Evolutionary conservation across 306 rosid genomes (phyloP).

Genomic region (Cicer judaicum): DNA sequence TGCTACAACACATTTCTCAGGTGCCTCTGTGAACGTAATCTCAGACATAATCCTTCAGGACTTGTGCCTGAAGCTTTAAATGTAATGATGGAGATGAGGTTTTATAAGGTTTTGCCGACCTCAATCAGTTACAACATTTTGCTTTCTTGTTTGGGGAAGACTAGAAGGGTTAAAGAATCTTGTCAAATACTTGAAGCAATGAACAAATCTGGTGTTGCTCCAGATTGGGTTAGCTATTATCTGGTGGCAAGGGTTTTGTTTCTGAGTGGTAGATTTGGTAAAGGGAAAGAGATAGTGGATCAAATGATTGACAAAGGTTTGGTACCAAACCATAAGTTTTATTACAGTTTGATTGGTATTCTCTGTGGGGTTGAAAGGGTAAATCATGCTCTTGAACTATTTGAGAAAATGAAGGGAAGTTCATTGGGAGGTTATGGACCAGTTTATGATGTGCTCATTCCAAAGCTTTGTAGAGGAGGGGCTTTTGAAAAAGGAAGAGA

Average conservation of each 20-base stretch:
- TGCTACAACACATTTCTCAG: slow-evolving; percentile 78
- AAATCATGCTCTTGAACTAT: slow-evolving; percentile 73
- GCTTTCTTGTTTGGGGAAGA: slow-evolving; percentile 73
- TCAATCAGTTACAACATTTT: slow-evolving; percentile 73
- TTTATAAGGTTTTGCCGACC: slow-evolving; percentile 57
- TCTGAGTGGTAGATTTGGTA: slow-evolving; percentile 74
- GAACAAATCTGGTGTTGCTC: slow-evolving; percentile 60
- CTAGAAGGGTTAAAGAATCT: slow-evolving; percentile 81
- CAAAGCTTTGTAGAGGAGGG: slow-evolving; percentile 77
- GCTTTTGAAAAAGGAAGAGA: slow-evolving; percentile 73
- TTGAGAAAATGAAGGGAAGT: slow-evolving; percentile 74
- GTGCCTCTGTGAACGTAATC: slow-evolving; percentile 76
- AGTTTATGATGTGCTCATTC: slow-evolving; percentile 83
- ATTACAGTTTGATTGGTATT: slow-evolving; percentile 82
- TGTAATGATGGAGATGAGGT: slow-evolving; percentile 87
- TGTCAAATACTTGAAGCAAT: slow-evolving; percentile 69
- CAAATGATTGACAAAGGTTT: slow-evolving; percentile 74
- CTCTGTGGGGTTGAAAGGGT: slow-evolving; percentile 78
- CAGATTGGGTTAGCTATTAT: slow-evolving; percentile 78
- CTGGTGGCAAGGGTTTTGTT: slow-evolving; percentile 71
- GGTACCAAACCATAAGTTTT: slow-evolving; percentile 67
- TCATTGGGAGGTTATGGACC: slow-evolving; percentile 79
- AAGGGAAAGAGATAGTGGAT: slow-evolving; percentile 70
- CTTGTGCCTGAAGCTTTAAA: slow-evolving; percentile 85
- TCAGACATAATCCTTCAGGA: slow-evolving; percentile 72